Evolutionary conservation across 2,329 filamentous ascomycete species (phyloP).

Genomic region (Verticillium nubilum): DNA sequence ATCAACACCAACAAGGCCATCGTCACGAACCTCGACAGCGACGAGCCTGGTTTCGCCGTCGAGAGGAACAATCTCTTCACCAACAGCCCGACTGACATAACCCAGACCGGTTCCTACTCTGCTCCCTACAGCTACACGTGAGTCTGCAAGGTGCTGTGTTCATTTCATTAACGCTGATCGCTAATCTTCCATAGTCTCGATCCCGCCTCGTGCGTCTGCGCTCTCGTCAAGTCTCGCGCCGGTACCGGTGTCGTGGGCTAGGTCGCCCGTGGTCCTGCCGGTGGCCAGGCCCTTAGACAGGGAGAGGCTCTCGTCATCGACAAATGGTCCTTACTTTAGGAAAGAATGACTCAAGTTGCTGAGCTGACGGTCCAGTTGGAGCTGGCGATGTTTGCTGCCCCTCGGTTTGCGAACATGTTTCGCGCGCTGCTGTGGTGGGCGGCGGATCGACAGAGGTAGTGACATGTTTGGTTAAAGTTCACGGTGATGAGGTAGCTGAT

Average conservation of each 20-base stretch:
- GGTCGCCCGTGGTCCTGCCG: neutral
- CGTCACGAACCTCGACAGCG: constrained; percentile 36
- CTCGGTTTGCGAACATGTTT: neutral
- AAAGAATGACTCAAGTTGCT: neutral
- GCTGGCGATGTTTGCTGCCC: neutral
- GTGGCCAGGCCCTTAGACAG: neutral
- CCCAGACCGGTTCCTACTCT: constrained; percentile 23
- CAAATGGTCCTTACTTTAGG: neutral
- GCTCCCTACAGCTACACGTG: constrained; percentile 30
- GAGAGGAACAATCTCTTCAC: constrained; percentile 38
- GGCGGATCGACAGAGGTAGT: neutral
- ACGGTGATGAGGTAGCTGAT: too few relatives aligned
- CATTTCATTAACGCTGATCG: neutral
- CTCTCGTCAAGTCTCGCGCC: constrained; percentile 12
- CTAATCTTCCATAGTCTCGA: constrained; percentile 14
- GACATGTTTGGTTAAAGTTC: too few relatives aligned
- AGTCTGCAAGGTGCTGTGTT: constrained; percentile 7
- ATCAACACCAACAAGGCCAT: constrained; percentile 34
- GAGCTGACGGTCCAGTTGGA: neutral
- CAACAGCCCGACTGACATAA: constrained; percentile 25
- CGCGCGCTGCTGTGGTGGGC: neutral
- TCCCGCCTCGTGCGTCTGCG: constrained; percentile 13
- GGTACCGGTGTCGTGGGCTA: constrained; percentile 8
- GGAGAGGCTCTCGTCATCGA: neutral
- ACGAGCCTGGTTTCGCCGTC: constrained; percentile 36